These are phyloP conservation scores for Penicillium paneum DNA, from an alignment of 2,329 filamentous ascomycete species.

Conservation along the genomic window DNA sequence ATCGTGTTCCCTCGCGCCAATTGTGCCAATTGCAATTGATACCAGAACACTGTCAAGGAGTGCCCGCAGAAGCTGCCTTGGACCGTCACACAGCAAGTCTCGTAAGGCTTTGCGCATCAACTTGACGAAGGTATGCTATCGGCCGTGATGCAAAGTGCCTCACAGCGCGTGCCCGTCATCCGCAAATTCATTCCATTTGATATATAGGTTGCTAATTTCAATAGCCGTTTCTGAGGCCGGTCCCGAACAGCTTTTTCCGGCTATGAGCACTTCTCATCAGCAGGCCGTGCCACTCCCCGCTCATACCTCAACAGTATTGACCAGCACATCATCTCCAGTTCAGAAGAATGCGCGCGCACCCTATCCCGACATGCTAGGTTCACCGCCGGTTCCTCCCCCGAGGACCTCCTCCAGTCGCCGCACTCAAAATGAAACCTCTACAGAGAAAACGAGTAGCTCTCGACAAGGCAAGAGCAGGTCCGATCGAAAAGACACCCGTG, in stretches of 20 bases:
- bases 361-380: conserved; percentile 52
- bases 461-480: conserved; percentile 40
- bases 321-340: conserved; percentile 28
- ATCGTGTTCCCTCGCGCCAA: conserved; percentile 22
- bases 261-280: conserved; percentile 46
- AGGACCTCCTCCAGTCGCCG: conserved; percentile 67
- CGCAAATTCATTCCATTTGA: conserved; percentile 34
- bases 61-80: conserved; percentile 24
- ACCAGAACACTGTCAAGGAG: conserved; percentile 15
- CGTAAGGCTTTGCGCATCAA: conserved; percentile 21
- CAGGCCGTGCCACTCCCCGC: conserved; percentile 43
- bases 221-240: conserved; percentile 33
- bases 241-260: conserved; percentile 35
- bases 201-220: conserved; percentile 29
- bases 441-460: conserved; percentile 37
- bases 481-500: conserved; percentile 37
- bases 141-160: conserved; percentile 60
- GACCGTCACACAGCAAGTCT: conserved; percentile 21
- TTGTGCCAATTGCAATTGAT: conserved; percentile 26
- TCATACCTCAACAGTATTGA: conserved; percentile 43
- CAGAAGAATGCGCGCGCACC: conserved; percentile 33
- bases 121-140: conserved; percentile 56
- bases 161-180: conserved; percentile 50
- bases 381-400: conserved; percentile 70
- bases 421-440: conserved; percentile 37